phyloP scores from a whole-genome alignment of 441 rosid genomes.

The Rhodomyrtus psidioides region DNA sequence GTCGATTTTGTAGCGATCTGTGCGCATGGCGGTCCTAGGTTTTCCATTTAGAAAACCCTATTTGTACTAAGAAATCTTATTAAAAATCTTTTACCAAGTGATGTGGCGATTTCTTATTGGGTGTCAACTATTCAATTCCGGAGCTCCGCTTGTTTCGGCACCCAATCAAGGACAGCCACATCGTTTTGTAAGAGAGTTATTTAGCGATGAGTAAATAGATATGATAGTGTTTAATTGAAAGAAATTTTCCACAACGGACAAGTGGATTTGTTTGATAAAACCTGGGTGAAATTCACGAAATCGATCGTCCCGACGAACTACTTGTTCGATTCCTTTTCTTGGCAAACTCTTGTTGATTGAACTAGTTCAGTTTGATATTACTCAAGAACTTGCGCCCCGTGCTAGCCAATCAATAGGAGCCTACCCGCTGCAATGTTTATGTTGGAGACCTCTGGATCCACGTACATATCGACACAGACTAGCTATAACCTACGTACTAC shows the following conservation, averaged over 20 bases:
- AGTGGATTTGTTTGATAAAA: neutral
- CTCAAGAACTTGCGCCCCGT: neutral
- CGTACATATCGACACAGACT: neutral
- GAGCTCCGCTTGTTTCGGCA: neutral
- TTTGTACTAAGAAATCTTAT: neutral
- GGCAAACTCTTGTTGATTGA: neutral
- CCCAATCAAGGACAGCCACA: neutral
- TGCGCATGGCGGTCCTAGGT: neutral
- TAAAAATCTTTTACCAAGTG: neutral
- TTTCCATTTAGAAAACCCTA: neutral
- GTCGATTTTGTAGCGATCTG: neutral
- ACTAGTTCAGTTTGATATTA: neutral
- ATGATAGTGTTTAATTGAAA: neutral
- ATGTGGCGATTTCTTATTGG: neutral
- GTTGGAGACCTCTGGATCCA: neutral
- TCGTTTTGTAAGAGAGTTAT: neutral
- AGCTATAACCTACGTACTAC: neutral
- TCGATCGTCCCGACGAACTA: neutral
- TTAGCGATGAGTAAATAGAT: neutral
- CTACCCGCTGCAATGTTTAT: neutral
- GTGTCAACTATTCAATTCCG: neutral
- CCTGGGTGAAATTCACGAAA: neutral
- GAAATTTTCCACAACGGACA: neutral
- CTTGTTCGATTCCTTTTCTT: neutral
- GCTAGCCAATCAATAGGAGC: neutral